Evolutionary conservation across 108 stramenopile species (phyloP).

Genomic region (Stephanodiscus triporus): DNA sequence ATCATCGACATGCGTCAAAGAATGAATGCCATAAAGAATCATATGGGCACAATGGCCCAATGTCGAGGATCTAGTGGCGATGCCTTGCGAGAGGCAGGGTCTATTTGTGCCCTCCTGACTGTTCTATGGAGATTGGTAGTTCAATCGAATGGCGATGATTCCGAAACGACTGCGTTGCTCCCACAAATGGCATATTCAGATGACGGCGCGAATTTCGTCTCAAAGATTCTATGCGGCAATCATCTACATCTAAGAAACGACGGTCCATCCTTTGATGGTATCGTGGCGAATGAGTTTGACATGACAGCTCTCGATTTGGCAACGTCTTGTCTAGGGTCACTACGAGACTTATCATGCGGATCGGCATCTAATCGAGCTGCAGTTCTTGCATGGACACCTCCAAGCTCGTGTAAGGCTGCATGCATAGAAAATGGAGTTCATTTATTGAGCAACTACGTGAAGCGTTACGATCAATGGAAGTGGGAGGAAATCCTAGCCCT

Average conservation of each 20-base stretch:
- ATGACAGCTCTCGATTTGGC: conserved; percentile 36
- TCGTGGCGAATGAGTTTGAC: conserved; percentile 25
- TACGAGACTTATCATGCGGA: conserved; percentile 60
- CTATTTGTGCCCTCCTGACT: conserved; percentile 36
- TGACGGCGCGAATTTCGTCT: neutral
- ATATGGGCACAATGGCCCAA: conserved; percentile 56
- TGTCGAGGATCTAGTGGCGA: conserved; percentile 50
- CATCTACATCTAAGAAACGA: conserved; percentile 20
- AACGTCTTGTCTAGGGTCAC: conserved; percentile 40
- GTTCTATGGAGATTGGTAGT: conserved; percentile 30
- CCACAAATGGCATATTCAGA: neutral
- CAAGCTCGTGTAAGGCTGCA: neutral
- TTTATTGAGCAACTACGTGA: conserved; percentile 31
- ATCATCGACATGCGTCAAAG: conserved; percentile 28
- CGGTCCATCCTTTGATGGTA: neutral
- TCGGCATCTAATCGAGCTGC: conserved; percentile 49
- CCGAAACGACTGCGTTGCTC: conserved; percentile 11
- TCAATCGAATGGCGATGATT: conserved; percentile 5
- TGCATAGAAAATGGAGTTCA: conserved; percentile 38
- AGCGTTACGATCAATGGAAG: conserved; percentile 36
- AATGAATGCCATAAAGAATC: conserved; percentile 23
- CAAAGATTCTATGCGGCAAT: conserved; percentile 14
- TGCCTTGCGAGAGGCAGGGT: conserved; percentile 44
- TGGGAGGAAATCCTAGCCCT: conserved; percentile 51
- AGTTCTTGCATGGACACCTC: conserved; percentile 44